Evolutionary conservation across 805 yeast species (phyloP).

Genomic region (Helenozyma baotianmanensis): DNA sequence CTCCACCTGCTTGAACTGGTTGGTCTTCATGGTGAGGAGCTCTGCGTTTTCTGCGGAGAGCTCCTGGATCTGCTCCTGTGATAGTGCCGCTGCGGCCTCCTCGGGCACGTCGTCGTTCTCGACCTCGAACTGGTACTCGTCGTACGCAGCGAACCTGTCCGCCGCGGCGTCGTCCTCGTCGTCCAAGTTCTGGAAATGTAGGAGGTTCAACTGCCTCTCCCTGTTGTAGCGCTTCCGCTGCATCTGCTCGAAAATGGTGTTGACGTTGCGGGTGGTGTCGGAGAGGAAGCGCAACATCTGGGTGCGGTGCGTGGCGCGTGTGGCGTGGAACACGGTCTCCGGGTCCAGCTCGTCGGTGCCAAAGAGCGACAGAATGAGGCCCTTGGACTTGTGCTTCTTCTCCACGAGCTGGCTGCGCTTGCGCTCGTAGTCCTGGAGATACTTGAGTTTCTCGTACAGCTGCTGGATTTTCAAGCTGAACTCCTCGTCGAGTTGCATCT

Average conservation of each 20-base stretch:
- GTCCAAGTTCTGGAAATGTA: conserved; percentile 39
- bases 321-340: conserved; percentile 23
- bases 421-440: conserved; percentile 48
- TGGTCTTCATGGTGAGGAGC: conserved; percentile 50
- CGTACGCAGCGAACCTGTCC: background rate
- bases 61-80: conserved; percentile 55
- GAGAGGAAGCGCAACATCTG: conserved; percentile 49
- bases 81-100: conserved; percentile 12
- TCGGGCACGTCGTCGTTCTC: conserved; percentile 2
- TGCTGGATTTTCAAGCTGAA: conserved; percentile 49
- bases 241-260: conserved; percentile 43
- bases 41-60: conserved; percentile 58
- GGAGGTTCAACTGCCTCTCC: conserved; percentile 28
- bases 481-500: conserved; percentile 54
- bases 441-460: conserved; percentile 46
- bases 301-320: conserved; percentile 42
- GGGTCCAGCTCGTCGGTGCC: conserved; percentile 32
- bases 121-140: conserved; percentile 11
- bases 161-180: conserved; percentile 23
- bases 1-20: conserved; percentile 56
- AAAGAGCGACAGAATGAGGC: conserved; percentile 17
- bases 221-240: conserved; percentile 47
- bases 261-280: conserved; percentile 37
- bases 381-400: conserved; percentile 10
- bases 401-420: conserved; percentile 30